Base-by-base conservation (phyloP, 768 basidiomycete species). In the Tulasnella sp. region DNA sequence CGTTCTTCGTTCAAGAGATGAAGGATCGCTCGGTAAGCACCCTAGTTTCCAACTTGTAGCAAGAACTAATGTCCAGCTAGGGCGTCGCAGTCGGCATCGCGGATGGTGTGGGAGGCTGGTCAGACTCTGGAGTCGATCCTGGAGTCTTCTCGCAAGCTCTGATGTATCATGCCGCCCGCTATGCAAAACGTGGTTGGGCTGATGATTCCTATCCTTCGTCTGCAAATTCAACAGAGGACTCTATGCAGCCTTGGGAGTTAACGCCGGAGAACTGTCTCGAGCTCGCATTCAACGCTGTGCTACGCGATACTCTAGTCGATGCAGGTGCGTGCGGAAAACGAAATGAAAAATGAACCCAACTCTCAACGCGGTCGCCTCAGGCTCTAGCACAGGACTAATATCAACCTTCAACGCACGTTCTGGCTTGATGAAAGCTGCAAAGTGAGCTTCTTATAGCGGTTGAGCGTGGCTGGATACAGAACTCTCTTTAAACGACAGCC, bases 341-440 rank as follows among this genome's bases (percentile, higher is more conserved):
- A 69, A 40, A n/a, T 72, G 5, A 20, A 39, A 40, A 35, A 3
- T 7, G 16, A 9, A 5, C 18, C 16, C 5, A 42, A 18, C 13
- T 20, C 70, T 26, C 20, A 29, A 26, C 70, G 15, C 10, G 69
- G 70, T 70, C 44, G 51, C 86, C 87, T 20, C 55, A 95, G 93
- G 93, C 77, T 94, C 94, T 15, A 95, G 94, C 82, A 95, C 94
- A 0, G 93, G 92, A 44, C 93, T 92, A 81, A 84, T 95, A 79
- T 82, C 77, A 23, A 55, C 70, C 9, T 46, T 80, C 23, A 72
- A 80, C 44, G 70, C 79, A 44, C 70, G 46, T 13, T 74, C 79
- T 20, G 79, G 79, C 23, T 29, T 79, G n/a, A 67, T 80, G 72
- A 32, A 71, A 18, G 73, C 79, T 37, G 79, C 71, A 35, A 80